phyloP scores from a whole-genome alignment of 305 asterid genomes.

The Euphrasia arctica region DNA sequence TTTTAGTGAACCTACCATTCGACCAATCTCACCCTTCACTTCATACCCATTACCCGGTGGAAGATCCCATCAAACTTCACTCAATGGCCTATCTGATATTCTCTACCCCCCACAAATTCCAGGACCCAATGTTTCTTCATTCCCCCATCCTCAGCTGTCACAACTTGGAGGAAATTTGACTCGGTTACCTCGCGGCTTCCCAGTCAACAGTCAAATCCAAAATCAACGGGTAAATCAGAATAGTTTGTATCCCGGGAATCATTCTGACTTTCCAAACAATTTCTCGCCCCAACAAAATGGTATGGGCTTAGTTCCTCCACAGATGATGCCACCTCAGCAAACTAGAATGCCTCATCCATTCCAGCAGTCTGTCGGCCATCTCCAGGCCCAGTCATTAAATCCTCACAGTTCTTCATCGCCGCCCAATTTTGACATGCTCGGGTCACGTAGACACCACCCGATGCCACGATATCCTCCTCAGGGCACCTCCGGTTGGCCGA shows the following conservation, averaged over 20 bases:
- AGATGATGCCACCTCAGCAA: constrained; percentile 49
- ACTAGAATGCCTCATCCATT: constrained; percentile 48
- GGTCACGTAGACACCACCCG: constrained; percentile 45
- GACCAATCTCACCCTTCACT: constrained; percentile 50
- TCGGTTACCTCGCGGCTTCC: constrained; percentile 52
- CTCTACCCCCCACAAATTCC: constrained; percentile 44
- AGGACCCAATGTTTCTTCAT: constrained; percentile 48
- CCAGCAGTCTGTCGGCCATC: constrained; percentile 51
- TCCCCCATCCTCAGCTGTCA: constrained; percentile 42
- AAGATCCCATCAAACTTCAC: constrained; percentile 54
- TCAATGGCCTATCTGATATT: constrained; percentile 41
- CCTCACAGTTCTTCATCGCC: constrained; percentile 52
- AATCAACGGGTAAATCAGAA: constrained; percentile 49
- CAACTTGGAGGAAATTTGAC: constrained; percentile 26
- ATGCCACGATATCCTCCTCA: constrained; percentile 39
- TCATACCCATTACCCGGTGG: constrained; percentile 62
- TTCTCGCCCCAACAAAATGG: constrained; percentile 56
- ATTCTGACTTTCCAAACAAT: constrained; percentile 41
- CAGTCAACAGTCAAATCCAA: constrained; percentile 44
- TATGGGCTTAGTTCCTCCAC: constrained; percentile 35
- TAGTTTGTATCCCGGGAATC: constrained; percentile 44
- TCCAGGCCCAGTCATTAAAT: constrained; percentile 45
- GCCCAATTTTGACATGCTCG: constrained; percentile 50
- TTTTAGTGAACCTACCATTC: constrained; percentile 54
- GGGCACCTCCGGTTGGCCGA: constrained; percentile 56